Conservation (phyloP, 805 yeast species). For the Torulaspora maleeae region DNA sequence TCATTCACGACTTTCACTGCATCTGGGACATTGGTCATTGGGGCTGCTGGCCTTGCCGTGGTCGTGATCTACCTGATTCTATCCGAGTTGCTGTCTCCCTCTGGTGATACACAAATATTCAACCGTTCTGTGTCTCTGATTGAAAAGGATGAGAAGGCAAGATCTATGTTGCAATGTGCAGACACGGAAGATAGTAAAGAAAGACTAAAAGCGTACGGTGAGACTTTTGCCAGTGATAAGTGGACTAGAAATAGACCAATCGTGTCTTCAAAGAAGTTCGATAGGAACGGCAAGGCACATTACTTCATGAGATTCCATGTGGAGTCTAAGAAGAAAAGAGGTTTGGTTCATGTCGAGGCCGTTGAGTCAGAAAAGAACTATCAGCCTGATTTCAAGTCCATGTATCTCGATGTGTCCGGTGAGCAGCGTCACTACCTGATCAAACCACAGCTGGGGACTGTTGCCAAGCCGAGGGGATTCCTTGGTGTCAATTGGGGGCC, state of each 20-base stretch:
- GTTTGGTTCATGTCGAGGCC: slow-evolving; percentile 76
- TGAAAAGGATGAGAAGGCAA: slow-evolving; percentile 61
- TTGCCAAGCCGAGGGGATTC: slow-evolving; percentile 52
- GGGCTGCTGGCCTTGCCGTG: slow-evolving; percentile 64
- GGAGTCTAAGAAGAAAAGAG: slow-evolving; percentile 61
- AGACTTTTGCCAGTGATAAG: slow-evolving; percentile 54
- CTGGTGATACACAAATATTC: slow-evolving; percentile 87
- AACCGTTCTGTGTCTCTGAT: slow-evolving; percentile 77
- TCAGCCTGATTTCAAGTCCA: slow-evolving; percentile 64
- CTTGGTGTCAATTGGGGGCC: slow-evolving; percentile 88
- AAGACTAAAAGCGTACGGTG: slow-evolving; percentile 81
- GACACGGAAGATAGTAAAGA: slow-evolving; percentile 41
- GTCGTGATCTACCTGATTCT: slow-evolving; percentile 67
- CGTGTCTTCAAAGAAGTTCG: slow-evolving; percentile 54
- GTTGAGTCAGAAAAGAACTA: slow-evolving; percentile 55
- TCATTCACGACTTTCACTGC: slow-evolving; percentile 58
- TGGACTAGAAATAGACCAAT: slow-evolving; percentile 91
- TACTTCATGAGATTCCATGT: slow-evolving; percentile 82
- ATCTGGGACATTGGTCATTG: slow-evolving; percentile 58
- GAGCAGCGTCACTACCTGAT: slow-evolving; percentile 63
- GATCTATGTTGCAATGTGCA: slow-evolving; percentile 50
- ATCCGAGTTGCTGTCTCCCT: slow-evolving; percentile 79
- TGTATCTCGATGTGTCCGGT: slow-evolving; percentile 74
- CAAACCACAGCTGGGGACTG: slow-evolving; percentile 51
- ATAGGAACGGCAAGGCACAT: slow-evolving; percentile 74